Percentiles rank a stretch among this genome's conserved stretches.
Evolutionary conservation across 176 grass and related monocot species (phyloP).

Genomic region (Carex parvula): DNA sequence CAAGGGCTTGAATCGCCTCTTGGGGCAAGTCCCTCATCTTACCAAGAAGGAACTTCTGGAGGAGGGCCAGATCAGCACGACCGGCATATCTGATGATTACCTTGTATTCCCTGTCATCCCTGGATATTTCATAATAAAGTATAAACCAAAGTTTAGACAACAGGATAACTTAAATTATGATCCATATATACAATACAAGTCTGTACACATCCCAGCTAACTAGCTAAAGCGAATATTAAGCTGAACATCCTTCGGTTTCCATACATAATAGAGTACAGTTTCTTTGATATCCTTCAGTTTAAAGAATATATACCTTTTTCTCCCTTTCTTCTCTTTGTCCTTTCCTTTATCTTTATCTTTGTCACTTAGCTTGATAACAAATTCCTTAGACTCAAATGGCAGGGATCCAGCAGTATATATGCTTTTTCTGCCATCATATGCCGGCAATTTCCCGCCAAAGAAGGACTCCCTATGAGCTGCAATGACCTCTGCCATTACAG

Average conservation of each 20-base stretch:
- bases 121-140: conserved; percentile 12
- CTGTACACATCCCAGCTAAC: background rate
- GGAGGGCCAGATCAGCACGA: conserved; percentile 53
- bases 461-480: conserved; percentile 42
- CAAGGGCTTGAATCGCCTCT: conserved; percentile 74
- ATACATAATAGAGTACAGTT: too few relatives aligned
- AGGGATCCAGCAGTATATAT: conserved; percentile 77
- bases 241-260: background rate
- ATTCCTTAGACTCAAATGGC: conserved; percentile 68
- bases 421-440: conserved; percentile 82
- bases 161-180: background rate
- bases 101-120: conserved; percentile 60
- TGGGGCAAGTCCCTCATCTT: conserved; percentile 74
- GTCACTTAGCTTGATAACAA: conserved; percentile 51
- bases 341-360: conserved; percentile 27
- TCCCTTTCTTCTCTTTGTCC: conserved; percentile 34
- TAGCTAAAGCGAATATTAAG: too few relatives aligned
- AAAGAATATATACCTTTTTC: too few relatives aligned
- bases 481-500: conserved; percentile 55
- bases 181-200: background rate
- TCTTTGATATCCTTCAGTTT: too few relatives aligned
- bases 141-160: background rate
- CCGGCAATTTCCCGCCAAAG: conserved; percentile 56
- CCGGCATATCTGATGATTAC: conserved; percentile 62
- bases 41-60: conserved; percentile 51